phyloP scores from a whole-genome alignment of 306 rosid genomes.

The Ormosia semicastrata region DNA sequence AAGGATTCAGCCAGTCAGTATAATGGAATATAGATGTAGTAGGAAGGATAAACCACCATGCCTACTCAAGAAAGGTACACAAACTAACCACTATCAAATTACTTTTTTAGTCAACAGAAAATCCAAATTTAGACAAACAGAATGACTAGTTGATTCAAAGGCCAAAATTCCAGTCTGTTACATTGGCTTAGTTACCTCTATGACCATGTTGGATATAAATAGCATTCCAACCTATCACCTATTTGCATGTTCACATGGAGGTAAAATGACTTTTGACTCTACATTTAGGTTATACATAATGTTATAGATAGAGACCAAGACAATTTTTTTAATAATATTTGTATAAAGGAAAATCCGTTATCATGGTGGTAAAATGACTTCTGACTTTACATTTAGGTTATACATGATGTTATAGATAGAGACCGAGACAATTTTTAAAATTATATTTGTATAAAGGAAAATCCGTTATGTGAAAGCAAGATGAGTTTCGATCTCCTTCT shows the following conservation, averaged over 20 bases:
- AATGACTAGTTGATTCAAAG: neutral
- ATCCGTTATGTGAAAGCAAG: neutral
- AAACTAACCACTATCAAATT: neutral
- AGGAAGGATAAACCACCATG: neutral
- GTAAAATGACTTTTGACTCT: neutral
- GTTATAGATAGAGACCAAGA: neutral
- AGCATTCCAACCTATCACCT: neutral
- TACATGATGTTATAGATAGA: neutral
- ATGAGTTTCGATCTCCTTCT: neutral
- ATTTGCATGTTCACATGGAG: neutral
- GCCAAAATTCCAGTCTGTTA: neutral
- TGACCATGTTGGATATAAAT: neutral
- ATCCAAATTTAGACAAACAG: neutral
- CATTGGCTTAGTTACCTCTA: neutral
- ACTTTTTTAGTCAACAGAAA: neutral
- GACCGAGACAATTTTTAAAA: neutral
- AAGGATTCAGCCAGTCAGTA: neutral
- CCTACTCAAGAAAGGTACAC: neutral
- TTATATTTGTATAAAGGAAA: neutral
- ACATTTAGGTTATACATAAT: slow-evolving; percentile 8
- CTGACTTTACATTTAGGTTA: slow-evolving; percentile 17
- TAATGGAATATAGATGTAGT: neutral
- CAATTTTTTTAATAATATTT: neutral
- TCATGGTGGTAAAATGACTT: neutral
- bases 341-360: neutral